phyloP scores from a whole-genome alignment of 75 land plant genomes.

The Sequoia sempervirens region DNA sequence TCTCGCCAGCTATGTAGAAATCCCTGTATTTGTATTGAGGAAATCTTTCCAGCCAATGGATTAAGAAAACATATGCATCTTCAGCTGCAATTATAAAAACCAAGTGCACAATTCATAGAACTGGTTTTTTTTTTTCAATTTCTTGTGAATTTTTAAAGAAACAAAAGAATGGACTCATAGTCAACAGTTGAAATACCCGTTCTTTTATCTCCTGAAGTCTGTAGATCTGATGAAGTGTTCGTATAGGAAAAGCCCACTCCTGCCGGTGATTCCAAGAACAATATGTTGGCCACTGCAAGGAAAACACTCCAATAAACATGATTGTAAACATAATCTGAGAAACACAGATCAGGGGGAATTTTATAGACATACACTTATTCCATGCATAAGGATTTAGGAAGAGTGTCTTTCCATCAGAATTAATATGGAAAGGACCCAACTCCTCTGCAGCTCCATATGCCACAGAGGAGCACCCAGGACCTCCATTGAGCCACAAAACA shows the following conservation, averaged over 20 bases:
- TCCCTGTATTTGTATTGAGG: constrained; percentile 40
- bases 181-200: constrained; percentile 1
- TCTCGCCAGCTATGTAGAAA: constrained; percentile 49
- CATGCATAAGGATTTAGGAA: constrained; percentile 63
- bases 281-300: constrained; percentile 10
- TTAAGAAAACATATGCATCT: constrained; percentile 28
- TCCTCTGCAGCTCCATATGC: constrained; percentile 85
- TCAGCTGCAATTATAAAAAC: constrained; percentile 26
- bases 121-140: neutral
- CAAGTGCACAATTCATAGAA: constrained; percentile 1
- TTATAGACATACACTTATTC: constrained; percentile 46
- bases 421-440: constrained; percentile 69
- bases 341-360: neutral
- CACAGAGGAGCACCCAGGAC: constrained; percentile 93
- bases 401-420: constrained; percentile 62
- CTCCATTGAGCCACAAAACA: constrained; percentile 91
- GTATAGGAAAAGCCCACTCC: constrained; percentile 13
- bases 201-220: neutral
- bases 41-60: constrained; percentile 36
- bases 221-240: constrained; percentile 7
- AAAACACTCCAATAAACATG: constrained; percentile 2
- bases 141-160: neutral
- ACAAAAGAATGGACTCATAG: neutral
- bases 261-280: constrained; percentile 12
- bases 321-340: neutral